Evolutionary conservation across 768 basidiomycete species (phyloP).

Genomic region (Phaeotremella skinneri): DNA sequence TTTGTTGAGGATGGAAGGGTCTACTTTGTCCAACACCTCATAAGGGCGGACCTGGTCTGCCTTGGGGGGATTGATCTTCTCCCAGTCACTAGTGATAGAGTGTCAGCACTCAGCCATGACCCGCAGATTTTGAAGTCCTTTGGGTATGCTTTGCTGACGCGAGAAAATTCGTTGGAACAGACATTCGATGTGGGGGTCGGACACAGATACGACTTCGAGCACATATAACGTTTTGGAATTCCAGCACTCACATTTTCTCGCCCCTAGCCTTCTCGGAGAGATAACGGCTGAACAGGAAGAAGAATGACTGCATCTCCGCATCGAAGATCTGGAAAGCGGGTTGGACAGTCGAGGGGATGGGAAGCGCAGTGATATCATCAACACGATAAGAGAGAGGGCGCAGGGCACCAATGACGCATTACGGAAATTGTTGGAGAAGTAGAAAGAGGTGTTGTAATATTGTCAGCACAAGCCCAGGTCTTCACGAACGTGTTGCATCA

Average conservation of each 20-base stretch:
- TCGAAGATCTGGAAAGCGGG: conserved; percentile 83
- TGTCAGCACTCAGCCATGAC: neutral
- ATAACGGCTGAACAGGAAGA: conserved; percentile 92
- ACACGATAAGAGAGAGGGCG: neutral
- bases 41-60: conserved; percentile 84
- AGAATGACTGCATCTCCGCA: conserved; percentile 94
- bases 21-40: conserved; percentile 63
- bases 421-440: no score
- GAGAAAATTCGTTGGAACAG: no score
- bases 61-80: conserved; percentile 81
- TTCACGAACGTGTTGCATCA: neutral
- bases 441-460: no score
- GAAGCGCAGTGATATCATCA: neutral
- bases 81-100: conserved; percentile 66
- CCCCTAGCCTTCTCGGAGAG: conserved; percentile 82
- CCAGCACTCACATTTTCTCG: conserved; percentile 69
- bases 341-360: neutral
- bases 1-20: conserved; percentile 75
- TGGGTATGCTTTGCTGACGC: no score
- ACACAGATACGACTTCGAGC: neutral
- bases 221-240: neutral
- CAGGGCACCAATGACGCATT: no score
- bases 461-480: conserved; percentile 5
- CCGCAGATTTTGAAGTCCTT: no score
- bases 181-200: no score